Percentiles rank a stretch among this genome's conserved stretches.
These are phyloP conservation scores for Biscogniauxia sp. DNA, from an alignment of 2,329 filamentous ascomycete genomes.

Conservation along the genomic window DNA sequence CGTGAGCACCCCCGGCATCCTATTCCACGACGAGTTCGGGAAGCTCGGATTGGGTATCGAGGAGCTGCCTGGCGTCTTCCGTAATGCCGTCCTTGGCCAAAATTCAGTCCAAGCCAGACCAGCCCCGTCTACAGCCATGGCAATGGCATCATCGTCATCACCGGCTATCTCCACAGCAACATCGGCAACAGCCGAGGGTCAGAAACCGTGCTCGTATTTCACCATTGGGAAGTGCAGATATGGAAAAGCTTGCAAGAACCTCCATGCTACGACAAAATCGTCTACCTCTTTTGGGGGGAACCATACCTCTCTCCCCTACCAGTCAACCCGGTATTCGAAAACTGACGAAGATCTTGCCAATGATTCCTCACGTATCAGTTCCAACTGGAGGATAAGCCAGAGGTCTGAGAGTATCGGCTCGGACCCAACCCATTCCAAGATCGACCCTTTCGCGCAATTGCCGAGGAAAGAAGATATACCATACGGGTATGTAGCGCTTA, in stretches of 20 bases:
- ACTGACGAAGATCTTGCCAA: slow-evolving; percentile 10
- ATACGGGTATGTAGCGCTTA: slow-evolving; percentile 27
- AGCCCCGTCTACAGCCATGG: background rate
- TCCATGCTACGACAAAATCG: slow-evolving; percentile 19
- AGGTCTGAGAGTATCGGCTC: slow-evolving; percentile 1
- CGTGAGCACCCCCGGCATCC: slow-evolving; percentile 43
- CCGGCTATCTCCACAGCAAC: slow-evolving; percentile 2
- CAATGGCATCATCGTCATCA: background rate
- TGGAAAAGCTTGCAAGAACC: slow-evolving; percentile 28
- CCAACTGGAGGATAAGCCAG: slow-evolving; percentile 2
- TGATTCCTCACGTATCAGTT: slow-evolving; percentile 3
- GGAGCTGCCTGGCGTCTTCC: slow-evolving; percentile 52
- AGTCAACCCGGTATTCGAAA: slow-evolving; percentile 5
- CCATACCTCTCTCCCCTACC: slow-evolving; percentile 4
- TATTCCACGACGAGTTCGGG: slow-evolving; percentile 52
- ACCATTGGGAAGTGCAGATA: slow-evolving; percentile 31
- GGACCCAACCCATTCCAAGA: slow-evolving; percentile 3
- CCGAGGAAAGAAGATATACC: slow-evolving; percentile 28
- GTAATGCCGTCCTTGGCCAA: slow-evolving; percentile 36
- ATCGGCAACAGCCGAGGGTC: slow-evolving; percentile 6
- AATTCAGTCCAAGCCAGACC: slow-evolving; percentile 2
- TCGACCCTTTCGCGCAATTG: slow-evolving; percentile 10
- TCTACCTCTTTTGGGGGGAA: slow-evolving; percentile 1
- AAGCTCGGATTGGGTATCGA: slow-evolving; percentile 49
- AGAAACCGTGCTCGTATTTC: slow-evolving; percentile 28